phyloP scores from a whole-genome alignment of 2,329 filamentous ascomycete genomes.

The Calonectria pauciramosa region DNA sequence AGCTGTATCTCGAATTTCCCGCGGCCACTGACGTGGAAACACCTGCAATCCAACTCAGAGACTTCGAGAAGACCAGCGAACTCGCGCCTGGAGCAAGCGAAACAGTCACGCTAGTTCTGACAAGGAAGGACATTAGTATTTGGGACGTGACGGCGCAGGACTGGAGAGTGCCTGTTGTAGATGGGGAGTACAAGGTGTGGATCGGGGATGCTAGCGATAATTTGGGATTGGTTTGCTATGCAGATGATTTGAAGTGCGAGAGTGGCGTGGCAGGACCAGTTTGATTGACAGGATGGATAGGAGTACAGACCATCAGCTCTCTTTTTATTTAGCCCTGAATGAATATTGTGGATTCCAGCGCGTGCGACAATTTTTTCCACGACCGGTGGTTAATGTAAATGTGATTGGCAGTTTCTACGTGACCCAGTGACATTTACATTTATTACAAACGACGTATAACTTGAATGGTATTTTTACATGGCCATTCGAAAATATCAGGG shows the following conservation, averaged over 20 bases:
- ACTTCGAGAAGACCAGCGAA: slow-evolving; percentile 76
- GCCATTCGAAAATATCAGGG: background rate
- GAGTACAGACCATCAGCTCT: background rate
- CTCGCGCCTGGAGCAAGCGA: slow-evolving; percentile 67
- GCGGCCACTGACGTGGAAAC: slow-evolving; percentile 66
- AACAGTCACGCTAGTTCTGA: slow-evolving; percentile 70
- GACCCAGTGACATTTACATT: background rate
- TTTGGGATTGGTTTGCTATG: slow-evolving; percentile 48
- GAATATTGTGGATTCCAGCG: background rate
- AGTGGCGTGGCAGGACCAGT: slow-evolving; percentile 26
- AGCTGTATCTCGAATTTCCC: slow-evolving; percentile 62
- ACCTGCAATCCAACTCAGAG: slow-evolving; percentile 76
- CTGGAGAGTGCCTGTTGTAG: slow-evolving; percentile 67
- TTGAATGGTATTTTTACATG: background rate
- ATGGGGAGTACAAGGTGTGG: slow-evolving; percentile 56
- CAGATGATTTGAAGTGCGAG: slow-evolving; percentile 48
- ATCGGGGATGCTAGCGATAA: slow-evolving; percentile 55
- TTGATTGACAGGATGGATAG: background rate
- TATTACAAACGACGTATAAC: background rate
- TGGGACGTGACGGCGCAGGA: slow-evolving; percentile 79
- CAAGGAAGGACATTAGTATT: slow-evolving; percentile 78
- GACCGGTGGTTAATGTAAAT: background rate
- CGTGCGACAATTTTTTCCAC: background rate
- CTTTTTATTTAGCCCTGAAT: background rate
- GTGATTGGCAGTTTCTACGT: background rate